Evolutionary conservation across 1,139 yeast species (phyloP).

Genomic region (Geotrichum carabidarum): DNA sequence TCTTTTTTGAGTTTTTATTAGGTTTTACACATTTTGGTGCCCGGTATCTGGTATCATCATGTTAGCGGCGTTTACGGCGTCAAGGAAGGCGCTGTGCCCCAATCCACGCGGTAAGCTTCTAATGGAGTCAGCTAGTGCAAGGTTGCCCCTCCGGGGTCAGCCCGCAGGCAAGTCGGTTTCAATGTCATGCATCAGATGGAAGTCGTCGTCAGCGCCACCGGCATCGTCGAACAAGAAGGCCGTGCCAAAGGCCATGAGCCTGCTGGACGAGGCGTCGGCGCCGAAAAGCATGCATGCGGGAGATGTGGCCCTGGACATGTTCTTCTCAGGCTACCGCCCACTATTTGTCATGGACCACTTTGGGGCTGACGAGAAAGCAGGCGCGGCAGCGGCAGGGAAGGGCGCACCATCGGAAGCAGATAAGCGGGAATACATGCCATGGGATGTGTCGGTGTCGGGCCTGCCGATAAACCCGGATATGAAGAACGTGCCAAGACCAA

Average conservation of each 20-base stretch:
- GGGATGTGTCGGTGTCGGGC: conserved; percentile 25
- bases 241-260: background rate
- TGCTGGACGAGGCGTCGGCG: conserved; percentile 9
- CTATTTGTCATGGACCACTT: conserved; percentile 25
- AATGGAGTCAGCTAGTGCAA: background rate
- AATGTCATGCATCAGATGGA: conserved; percentile 2
- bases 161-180: background rate
- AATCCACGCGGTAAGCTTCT: background rate
- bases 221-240: conserved; percentile 8
- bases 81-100: conserved; percentile 1
- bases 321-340: conserved; percentile 34
- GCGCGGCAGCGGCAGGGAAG: background rate
- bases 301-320: conserved; percentile 29
- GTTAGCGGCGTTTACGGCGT: background rate
- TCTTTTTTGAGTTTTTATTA: no score
- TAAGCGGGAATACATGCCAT: conserved; percentile 20
- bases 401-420: conserved; percentile 2
- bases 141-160: background rate
- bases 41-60: background rate
- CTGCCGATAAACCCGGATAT: conserved; percentile 23
- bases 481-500: conserved; percentile 24
- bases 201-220: conserved; percentile 19
- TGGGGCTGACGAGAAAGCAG: background rate
- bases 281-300: conserved; percentile 10
- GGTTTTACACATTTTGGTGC: no score